These are phyloP conservation scores for Purpureocillium lavendulum DNA, from an alignment of 2,329 filamentous ascomycete species.

Conservation along the genomic window DNA sequence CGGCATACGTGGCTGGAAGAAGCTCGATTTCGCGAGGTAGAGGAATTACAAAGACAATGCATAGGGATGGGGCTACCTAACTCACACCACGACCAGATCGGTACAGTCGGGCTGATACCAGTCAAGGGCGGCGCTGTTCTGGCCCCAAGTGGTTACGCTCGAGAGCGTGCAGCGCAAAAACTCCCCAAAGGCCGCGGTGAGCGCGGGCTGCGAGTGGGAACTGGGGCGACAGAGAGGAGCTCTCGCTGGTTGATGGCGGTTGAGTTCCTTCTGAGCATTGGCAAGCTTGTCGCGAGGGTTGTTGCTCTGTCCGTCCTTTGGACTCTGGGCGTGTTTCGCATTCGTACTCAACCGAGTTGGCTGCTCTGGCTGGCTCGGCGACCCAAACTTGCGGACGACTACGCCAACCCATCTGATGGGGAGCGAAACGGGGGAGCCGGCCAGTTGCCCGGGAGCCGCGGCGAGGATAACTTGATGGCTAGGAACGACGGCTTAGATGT, in stretches of 20 bases:
- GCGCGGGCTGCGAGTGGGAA: conserved; percentile 49
- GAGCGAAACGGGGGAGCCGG: background rate
- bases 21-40: conserved; percentile 70
- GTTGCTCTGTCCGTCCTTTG: conserved; percentile 34
- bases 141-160: conserved; percentile 53
- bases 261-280: conserved; percentile 71
- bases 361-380: conserved; percentile 42
- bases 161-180: conserved; percentile 60
- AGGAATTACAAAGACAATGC: conserved; percentile 47
- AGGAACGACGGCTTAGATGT: conserved; percentile 65
- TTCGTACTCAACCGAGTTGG: conserved; percentile 35
- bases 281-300: conserved; percentile 27
- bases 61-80: conserved; percentile 36
- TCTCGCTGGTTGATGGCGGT: conserved; percentile 69
- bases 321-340: conserved; percentile 44
- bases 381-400: conserved; percentile 4
- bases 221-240: conserved; percentile 71
- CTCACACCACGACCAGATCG: conserved; percentile 42
- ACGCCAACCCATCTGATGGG: background rate
- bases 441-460: background rate
- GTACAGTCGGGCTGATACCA: conserved; percentile 47
- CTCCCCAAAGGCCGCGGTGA: conserved; percentile 37
- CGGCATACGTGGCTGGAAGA: conserved; percentile 87
- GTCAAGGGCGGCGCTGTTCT: conserved; percentile 36
- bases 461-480: conserved; percentile 47